Percentiles rank a stretch among this genome's conserved stretches.
These are phyloP conservation scores for Knufia petricola DNA, from an alignment of 2,329 filamentous ascomycete species.

Conservation along the genomic window DNA sequence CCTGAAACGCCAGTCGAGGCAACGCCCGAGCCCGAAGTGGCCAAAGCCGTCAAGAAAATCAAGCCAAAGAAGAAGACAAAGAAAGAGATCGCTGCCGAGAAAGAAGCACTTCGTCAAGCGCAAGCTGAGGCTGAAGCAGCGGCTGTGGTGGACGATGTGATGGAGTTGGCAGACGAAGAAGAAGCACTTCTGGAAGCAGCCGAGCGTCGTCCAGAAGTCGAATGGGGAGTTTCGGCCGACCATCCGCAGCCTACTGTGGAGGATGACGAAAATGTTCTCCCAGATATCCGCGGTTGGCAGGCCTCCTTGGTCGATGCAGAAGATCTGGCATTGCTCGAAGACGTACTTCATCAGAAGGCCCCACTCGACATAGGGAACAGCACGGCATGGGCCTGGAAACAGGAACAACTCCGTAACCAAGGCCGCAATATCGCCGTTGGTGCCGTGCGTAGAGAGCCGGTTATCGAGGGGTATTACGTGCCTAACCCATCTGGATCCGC, in stretches of 20 bases:
- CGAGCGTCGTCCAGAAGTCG: slow-evolving; percentile 38
- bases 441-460: slow-evolving; percentile 17
- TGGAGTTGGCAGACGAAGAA: slow-evolving; percentile 24
- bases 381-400: slow-evolving; percentile 59
- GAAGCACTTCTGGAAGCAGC: slow-evolving; percentile 26
- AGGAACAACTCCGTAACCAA: slow-evolving; percentile 61
- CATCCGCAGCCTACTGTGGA: slow-evolving; percentile 55
- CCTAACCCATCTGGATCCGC: slow-evolving; percentile 77
- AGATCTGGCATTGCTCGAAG: slow-evolving; percentile 46
- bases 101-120: slow-evolving; percentile 49
- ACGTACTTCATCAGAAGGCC: slow-evolving; percentile 39
- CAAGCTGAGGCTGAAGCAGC: slow-evolving; percentile 40
- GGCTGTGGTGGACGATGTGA: slow-evolving; percentile 27
- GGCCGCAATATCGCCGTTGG: slow-evolving; percentile 45
- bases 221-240: slow-evolving; percentile 51
- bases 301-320: slow-evolving; percentile 60
- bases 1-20: slow-evolving; percentile 29
- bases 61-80: slow-evolving; percentile 65
- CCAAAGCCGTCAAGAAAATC: slow-evolving; percentile 41
- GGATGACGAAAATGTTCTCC: slow-evolving; percentile 52
- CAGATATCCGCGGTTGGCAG: slow-evolving; percentile 64
- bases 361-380: slow-evolving; percentile 47
- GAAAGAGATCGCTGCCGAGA: slow-evolving; percentile 64
- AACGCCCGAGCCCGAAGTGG: slow-evolving; percentile 25
- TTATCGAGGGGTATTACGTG: slow-evolving; percentile 64